Evolutionary conservation across 2,329 filamentous ascomycete genomes (phyloP), one percentile per base, ranked within the genome.

Genomic region (Lasiodiplodia sp.): DNA sequence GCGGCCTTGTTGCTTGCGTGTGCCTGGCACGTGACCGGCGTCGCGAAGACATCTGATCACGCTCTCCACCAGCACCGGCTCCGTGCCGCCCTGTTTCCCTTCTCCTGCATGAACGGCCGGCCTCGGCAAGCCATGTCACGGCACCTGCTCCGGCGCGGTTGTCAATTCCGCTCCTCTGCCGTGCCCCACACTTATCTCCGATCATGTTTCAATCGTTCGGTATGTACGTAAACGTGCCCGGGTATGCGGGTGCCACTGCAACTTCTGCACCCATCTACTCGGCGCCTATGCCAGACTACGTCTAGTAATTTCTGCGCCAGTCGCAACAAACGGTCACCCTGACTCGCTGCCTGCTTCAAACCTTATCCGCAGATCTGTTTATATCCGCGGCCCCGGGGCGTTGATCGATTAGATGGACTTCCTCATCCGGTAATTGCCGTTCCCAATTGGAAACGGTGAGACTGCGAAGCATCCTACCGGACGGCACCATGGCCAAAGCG

Each of bases 101-200:
- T 8, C 44, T 21, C 44, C 44, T 47, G 44, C 44, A 47, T 47
- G 44, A 47, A 47, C 49, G 49, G 51, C 23, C 51, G 51, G 16
- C 12, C 51, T 18, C 23, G 51, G 25, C 51, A 47, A 47, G 18
- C 31, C 31, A 34, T 10, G 21, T 11, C 44, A 47, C 44, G n/a
- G 44, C 44, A 47, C 44, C n/a, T 47, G 18, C 10, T n/a, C 18
- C 44, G n/a, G 8, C 18, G 18, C 18, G 18, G 14, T 18, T 10
- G 6, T 47, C 44, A 21, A 16, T 5, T 44, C 34, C 38, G 37
- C 23, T 6, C 8, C 14, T 16, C 57, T 18, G n/a, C 38, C 38
- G 37, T 11, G 38, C 57, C 57, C 57, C 57, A 60, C 57, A 44
- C 57, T 57, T 47, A 60, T 60, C 37, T 60, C 57, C 57, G 57